These are phyloP conservation scores for Calonectria pseudoreteaudii DNA, from an alignment of 2,329 filamentous ascomycete genomes.

Conservation along the genomic window DNA sequence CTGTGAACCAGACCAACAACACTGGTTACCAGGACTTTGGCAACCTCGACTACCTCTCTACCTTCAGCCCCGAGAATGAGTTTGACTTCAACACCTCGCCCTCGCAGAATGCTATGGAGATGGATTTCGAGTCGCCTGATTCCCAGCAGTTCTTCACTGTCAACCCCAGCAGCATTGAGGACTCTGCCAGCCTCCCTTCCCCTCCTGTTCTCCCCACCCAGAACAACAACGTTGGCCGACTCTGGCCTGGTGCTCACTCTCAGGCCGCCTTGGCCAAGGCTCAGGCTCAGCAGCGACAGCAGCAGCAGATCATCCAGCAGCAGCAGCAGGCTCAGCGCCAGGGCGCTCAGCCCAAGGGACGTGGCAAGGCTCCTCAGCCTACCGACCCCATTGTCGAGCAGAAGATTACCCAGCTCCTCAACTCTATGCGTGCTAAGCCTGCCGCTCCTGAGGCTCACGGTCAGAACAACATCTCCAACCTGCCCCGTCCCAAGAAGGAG, in stretches of 20 bases:
- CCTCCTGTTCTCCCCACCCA: constrained; percentile 62
- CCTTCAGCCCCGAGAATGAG: constrained; percentile 71
- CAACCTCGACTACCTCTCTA: constrained; percentile 64
- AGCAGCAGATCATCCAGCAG: constrained; percentile 68
- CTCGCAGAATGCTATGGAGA: constrained; percentile 73
- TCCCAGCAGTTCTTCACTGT: constrained; percentile 74
- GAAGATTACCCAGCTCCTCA: constrained; percentile 91
- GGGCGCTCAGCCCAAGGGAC: constrained; percentile 59
- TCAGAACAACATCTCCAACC: constrained; percentile 70
- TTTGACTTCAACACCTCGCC: constrained; percentile 81
- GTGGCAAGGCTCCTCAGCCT: constrained; percentile 63
- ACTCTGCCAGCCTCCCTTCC: constrained; percentile 54
- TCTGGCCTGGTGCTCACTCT: constrained; percentile 95
- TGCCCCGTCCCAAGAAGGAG: constrained; percentile 85
- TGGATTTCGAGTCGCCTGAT: constrained; percentile 65
- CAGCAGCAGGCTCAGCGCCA: constrained; percentile 62
- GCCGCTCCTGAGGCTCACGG: constrained; percentile 59
- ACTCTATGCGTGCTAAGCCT: constrained; percentile 87
- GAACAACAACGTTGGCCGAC: constrained; percentile 73
- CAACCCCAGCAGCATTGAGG: constrained; percentile 79
- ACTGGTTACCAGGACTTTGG: constrained; percentile 64
- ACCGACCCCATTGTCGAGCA: constrained; percentile 84
- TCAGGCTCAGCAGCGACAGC: constrained; percentile 75
- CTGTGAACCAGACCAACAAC: constrained; percentile 75
- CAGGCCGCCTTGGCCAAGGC: constrained; percentile 85